Percentiles rank a stretch among this genome's conserved stretches.
phyloP scores from a whole-genome alignment of 805 yeast species.

The Candida ovalis region DNA sequence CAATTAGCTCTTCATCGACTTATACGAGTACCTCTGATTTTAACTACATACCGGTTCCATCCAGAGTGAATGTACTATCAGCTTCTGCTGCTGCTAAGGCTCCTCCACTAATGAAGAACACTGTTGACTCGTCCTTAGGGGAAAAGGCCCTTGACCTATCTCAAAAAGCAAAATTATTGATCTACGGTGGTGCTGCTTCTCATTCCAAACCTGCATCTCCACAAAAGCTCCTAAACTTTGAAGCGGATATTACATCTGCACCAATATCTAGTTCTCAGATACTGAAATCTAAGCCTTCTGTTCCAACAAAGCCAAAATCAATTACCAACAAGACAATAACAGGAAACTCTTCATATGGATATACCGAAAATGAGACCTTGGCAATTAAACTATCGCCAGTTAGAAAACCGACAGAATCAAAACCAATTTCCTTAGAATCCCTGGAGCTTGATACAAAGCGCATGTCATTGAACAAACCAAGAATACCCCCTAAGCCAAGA shows the following conservation, averaged over 20 bases:
- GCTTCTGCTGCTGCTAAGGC: conserved; percentile 25
- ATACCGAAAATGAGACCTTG: not conserved
- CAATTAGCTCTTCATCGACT: no score
- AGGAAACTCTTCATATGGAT: not conserved
- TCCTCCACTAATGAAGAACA: conserved; percentile 12
- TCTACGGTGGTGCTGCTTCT: conserved; percentile 8
- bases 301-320: conserved; percentile 2
- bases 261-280: not conserved
- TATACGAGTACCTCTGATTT: not conserved
- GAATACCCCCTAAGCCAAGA: conserved; percentile 1
- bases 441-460: not conserved
- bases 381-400: conserved; percentile 11
- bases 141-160: conserved; percentile 12
- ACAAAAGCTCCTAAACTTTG: no score
- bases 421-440: not conserved
- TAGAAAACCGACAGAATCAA: conserved; percentile 3
- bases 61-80: conserved; percentile 13
- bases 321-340: conserved; percentile 1
- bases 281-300: not conserved
- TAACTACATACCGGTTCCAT: conserved; percentile 19
- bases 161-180: conserved; percentile 9
- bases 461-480: not conserved
- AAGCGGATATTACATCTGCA: no score
- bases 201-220: not conserved
- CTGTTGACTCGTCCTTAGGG: conserved; percentile 11